Conservation (phyloP, 306 rosid species). For the Leucaena leucocephala region DNA sequence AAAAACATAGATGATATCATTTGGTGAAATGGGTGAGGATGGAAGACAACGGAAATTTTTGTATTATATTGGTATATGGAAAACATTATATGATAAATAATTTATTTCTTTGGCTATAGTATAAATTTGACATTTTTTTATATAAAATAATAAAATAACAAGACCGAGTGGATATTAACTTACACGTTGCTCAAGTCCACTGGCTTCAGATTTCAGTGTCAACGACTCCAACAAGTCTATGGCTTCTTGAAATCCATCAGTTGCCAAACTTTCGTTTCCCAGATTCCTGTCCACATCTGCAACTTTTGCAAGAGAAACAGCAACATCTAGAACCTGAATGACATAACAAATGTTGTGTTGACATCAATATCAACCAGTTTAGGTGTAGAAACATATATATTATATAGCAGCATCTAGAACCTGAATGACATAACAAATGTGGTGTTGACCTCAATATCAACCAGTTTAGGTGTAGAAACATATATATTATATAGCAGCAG, state of each 20-base stretch:
- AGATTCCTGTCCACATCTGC: slow-evolving; percentile 89
- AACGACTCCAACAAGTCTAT: slow-evolving; percentile 71
- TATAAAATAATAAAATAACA: background rate
- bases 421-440: slow-evolving; percentile 47
- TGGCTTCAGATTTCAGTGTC: slow-evolving; percentile 63
- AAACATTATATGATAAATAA: background rate
- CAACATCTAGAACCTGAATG: slow-evolving; percentile 76
- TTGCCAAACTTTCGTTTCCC: slow-evolving; percentile 76
- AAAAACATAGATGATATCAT: background rate
- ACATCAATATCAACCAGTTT: slow-evolving; percentile 34
- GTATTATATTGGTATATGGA: background rate
- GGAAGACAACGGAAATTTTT: background rate
- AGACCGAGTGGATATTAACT: background rate
- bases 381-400: background rate
- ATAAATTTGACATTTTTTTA: background rate
- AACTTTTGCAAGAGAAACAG: slow-evolving; percentile 91
- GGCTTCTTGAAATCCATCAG: slow-evolving; percentile 81
- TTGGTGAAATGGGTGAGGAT: background rate
- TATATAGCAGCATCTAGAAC: slow-evolving; percentile 64
- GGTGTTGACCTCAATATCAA: slow-evolving; percentile 30
- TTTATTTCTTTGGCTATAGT: background rate
- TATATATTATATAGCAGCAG: background rate
- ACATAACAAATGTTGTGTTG: slow-evolving; percentile 16
- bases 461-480: background rate
- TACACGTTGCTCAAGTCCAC: slow-evolving; percentile 74